These are phyloP conservation scores for Neurospora sp. DNA, from an alignment of 495 filamentous ascomycete genomes.

Conservation along the genomic window DNA sequence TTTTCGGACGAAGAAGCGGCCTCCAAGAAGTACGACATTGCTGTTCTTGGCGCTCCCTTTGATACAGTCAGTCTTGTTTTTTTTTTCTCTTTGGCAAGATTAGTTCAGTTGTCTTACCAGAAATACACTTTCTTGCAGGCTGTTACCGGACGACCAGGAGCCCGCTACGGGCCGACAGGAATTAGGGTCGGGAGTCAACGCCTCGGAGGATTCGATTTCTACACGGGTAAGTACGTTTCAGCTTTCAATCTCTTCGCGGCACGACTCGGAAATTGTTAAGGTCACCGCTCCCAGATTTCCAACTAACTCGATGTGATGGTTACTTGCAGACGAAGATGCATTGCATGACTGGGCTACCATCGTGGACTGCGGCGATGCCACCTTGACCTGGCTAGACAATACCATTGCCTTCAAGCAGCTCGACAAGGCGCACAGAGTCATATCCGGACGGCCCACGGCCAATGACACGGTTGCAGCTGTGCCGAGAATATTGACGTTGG, in stretches of 20 bases:
- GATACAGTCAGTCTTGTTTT: slow-evolving; percentile 27
- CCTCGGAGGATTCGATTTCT: slow-evolving; percentile 19
- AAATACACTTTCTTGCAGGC: not conserved
- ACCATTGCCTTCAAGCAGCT: slow-evolving; percentile 65
- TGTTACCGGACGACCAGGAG: slow-evolving; percentile 48
- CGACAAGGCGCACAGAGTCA: slow-evolving; percentile 45
- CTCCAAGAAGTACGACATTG: slow-evolving; percentile 58
- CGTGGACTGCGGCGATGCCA: slow-evolving; percentile 69
- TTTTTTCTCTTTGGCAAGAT: not conserved
- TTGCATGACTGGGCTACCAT: slow-evolving; percentile 22
- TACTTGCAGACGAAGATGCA: not conserved
- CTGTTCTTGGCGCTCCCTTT: slow-evolving; percentile 58
- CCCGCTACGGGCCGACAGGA: slow-evolving; percentile 70
- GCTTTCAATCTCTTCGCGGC: not conserved
- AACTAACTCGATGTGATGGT: not conserved
- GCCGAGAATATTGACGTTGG: slow-evolving; percentile 55
- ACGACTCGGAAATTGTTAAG: not conserved
- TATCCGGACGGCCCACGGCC: slow-evolving; percentile 26
- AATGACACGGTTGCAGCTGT: slow-evolving; percentile 19
- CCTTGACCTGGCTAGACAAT: slow-evolving; percentile 59
- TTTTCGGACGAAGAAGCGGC: slow-evolving; percentile 52
- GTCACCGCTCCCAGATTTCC: not conserved
- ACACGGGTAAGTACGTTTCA: slow-evolving; percentile 16
- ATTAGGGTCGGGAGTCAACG: slow-evolving; percentile 58
- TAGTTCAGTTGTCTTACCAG: not conserved